Base-by-base conservation (phyloP, 1,284 basidiomycete species). In the Boletellus deceptivus region DNA sequence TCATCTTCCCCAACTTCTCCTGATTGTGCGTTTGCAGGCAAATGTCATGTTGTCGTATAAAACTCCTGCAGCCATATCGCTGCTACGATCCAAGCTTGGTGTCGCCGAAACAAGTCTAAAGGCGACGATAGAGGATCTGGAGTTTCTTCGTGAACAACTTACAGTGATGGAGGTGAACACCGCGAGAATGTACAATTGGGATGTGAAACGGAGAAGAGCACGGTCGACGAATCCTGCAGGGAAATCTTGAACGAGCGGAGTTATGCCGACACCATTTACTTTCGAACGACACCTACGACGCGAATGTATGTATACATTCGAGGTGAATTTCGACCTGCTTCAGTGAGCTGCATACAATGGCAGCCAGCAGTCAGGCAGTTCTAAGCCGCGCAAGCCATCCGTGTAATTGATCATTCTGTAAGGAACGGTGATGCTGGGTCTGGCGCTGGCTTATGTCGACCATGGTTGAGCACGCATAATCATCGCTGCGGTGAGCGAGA, bases 81-180 rank as follows among this genome's bases (percentile, higher is more conserved):
- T 99, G 16, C 76, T 99, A 0, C 70, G 77, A 45, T 79, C 80
- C 27, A 98, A 98, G 71, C 82, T 96, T n/a, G 67, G 75, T 1
- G 75, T 80, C 0, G 94, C 96, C 0, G 80, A 91, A 64, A 75
- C 75, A 33, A 85, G 77, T 54, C 73, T 96, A 38, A 65, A 75
- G 29, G 83, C 86, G 61, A 85, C 89, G 0, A 77, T 88, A 46
- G 91, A 94, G 63, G 97, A 99, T 68, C 76, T 98, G 27, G 94
- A 94, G 64, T 99, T 93, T 68, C 72, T 99, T 54, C 78, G 94
- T 49, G 96, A 99, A 67, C 96, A 99, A 70, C 82, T 96, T 48
- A 99, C 96, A 4, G 84, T 97, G 14, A 98, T 98, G 90, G 95
- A 99, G 68, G 96, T 99, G 54, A 98, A 98, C 69, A 96, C 92